These are phyloP conservation scores for Magnolia kwangsiensis DNA, from an alignment of 164 flowering plant species.

Conservation along the genomic window DNA sequence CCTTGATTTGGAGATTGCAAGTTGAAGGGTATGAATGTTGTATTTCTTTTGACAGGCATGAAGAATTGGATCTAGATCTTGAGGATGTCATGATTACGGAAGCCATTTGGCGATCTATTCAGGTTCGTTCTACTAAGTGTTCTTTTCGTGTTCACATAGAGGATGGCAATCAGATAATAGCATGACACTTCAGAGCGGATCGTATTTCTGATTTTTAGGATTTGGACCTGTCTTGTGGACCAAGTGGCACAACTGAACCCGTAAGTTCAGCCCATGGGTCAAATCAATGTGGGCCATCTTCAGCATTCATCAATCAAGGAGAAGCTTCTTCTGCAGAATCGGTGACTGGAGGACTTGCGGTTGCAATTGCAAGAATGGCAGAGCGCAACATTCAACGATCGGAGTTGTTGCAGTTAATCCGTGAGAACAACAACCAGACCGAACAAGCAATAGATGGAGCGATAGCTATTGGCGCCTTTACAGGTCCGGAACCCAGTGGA, in stretches of 20 bases:
- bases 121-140: constrained; percentile 14
- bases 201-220: background rate
- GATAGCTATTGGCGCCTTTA: constrained; percentile 3
- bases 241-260: constrained; percentile 7
- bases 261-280: background rate
- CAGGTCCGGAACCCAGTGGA: constrained; percentile 10
- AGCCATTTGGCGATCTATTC: constrained; percentile 34
- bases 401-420: constrained; percentile 5
- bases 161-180: background rate
- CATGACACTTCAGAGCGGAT: background rate
- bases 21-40: background rate
- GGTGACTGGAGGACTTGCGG: constrained; percentile 21
- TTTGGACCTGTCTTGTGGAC: constrained; percentile 8
- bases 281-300: constrained; percentile 6
- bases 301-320: constrained; percentile 2
- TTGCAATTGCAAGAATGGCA: constrained; percentile 25
- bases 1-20: background rate
- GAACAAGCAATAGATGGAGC: constrained; percentile 9
- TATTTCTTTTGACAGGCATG: constrained; percentile 17
- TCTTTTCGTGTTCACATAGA: background rate
- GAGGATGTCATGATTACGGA: constrained; percentile 35
- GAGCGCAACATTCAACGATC: constrained; percentile 15
- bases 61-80: constrained; percentile 22
- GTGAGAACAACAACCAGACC: background rate
- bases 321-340: constrained; percentile 8